Percentiles rank a stretch among this genome's conserved stretches.
Conservation (phyloP, 2,329 filamentous ascomycete species). For the Colletotrichum sidae region DNA sequence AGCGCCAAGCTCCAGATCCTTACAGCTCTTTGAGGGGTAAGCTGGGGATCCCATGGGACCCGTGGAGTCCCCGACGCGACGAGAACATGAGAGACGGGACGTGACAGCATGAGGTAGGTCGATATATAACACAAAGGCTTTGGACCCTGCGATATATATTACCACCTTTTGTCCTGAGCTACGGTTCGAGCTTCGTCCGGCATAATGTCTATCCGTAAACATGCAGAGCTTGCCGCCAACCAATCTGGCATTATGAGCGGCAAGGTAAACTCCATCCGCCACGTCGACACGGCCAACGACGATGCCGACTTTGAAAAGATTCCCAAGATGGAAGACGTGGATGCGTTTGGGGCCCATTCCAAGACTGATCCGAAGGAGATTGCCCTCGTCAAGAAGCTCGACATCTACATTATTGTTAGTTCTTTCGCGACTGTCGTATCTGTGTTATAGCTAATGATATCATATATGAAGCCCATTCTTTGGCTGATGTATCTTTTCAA, state of each 20-base stretch:
- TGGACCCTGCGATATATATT: not conserved
- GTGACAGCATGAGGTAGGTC: not conserved
- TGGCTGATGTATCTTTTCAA: slow-evolving; percentile 48
- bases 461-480: slow-evolving; percentile 47
- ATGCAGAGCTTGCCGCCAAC: not conserved
- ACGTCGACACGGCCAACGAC: slow-evolving; percentile 5
- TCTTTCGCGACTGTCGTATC: not conserved
- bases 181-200: no score
- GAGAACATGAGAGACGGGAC: not conserved
- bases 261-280: slow-evolving; percentile 3
- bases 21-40: slow-evolving; percentile 1
- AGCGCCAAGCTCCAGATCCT: not conserved
- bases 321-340: slow-evolving; percentile 39
- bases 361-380: slow-evolving; percentile 54
- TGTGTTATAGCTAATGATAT: not conserved
- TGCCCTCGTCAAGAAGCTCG: slow-evolving; percentile 52
- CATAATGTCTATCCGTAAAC: not conserved
- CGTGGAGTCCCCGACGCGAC: not conserved
- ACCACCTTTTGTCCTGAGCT: not conserved
- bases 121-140: not conserved
- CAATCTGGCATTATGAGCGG: not conserved
- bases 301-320: slow-evolving; percentile 19
- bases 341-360: slow-evolving; percentile 52
- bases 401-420: slow-evolving; percentile 50
- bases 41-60: slow-evolving; percentile 4